Evolutionary conservation across 2,329 filamentous ascomycete genomes (phyloP), one percentile per base, ranked within the genome.

Genomic region (Pseudocercospora fijiensis): DNA sequence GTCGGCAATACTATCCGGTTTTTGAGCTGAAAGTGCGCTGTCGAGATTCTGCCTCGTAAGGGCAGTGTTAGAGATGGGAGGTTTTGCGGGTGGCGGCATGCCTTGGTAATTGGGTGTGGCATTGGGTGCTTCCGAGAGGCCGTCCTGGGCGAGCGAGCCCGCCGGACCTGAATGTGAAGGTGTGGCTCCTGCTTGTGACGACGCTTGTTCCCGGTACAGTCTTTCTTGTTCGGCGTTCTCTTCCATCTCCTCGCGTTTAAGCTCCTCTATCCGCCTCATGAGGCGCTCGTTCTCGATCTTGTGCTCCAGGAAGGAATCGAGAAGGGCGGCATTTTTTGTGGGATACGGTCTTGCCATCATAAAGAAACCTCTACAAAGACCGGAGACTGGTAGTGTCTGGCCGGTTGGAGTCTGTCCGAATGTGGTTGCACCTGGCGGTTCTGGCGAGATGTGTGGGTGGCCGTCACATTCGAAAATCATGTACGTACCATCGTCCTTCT

Each of bases 241-340:
- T 60, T 93, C 90, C 62, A 89, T 87, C 76, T 97, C 94, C 76
- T 97, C 94, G 65, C 86, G 85, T 70, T 90, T 91, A 60, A 97
- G 81, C 77, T 96, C 92, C 18, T 89, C 88, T 66, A 98, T 96
- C 49, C 91, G 87, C 71, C 91, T 90, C 72, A 87, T 88, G 56
- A 98, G 78, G 4, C 93, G 86, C 79, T 96, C 92, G 72, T 97
- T 96, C 76, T 97, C 94, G 60, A 96, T 94, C 78, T 97, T 97
- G 80, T 97, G 93, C 76, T 98, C 94, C 27, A 98, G 82, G 72
- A 97, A 97, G 0, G 92, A 96, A 78, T 98, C 93, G 20, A 97
- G 83, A 10, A 97, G 83, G 3, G 86, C 86, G 0, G 92, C 89
- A 74, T 94, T 96, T 78, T 90, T 93, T 28, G 90, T 96, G 4